Base-by-base conservation (phyloP, 139 green algal genomes). In the Closterium sp. region DNA sequence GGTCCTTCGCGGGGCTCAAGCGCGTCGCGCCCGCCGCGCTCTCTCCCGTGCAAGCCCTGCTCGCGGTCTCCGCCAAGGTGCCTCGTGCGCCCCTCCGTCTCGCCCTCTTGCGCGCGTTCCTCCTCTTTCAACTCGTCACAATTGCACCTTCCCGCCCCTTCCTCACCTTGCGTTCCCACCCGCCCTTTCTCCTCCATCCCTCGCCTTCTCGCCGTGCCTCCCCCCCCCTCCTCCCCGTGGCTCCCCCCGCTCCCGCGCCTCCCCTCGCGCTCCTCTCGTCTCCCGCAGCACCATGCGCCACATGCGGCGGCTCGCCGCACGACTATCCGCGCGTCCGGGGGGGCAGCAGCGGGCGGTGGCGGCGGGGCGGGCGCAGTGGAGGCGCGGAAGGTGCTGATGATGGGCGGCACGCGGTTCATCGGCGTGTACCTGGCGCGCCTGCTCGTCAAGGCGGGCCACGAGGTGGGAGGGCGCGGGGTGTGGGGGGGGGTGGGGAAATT, bases 391-490 rank as follows among this genome's bases (percentile, higher is more conserved):
- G 83, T 86, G 9, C 91, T 95, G 35, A 95, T 95, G 87, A 85
- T 95, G 87, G 97, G 97, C 90, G 97, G 97, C 93, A 98, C 97
- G 3, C 97, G 97, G 64, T 99, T 99, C 95, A 99, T 99, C 89
- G 97, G 97, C 76, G 90, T 98, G 5, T 99, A 99, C 94, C 95
- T 99, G 8, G 97, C 97, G 21, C 96, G 97, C 34, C 87, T 97
- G 94, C 97, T 99, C 30, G 93, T 99, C 1, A 96, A 97, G 88
- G 88, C 94, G 66, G 97, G 97, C 19, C 97, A 99, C 91, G 95
- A 98, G 34, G 97, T 99, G 85, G 9, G 85, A 36, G 83, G 9
- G 69, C 8, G 30, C 83, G 30, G 21, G 31, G 76, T 4, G 25
- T 32, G 83, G 8, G 83, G 30, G 83, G 31, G 83, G 30, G 83